Conservation (phyloP, 2,329 filamentous ascomycete genomes). For the Venturia aucupariae region DNA sequence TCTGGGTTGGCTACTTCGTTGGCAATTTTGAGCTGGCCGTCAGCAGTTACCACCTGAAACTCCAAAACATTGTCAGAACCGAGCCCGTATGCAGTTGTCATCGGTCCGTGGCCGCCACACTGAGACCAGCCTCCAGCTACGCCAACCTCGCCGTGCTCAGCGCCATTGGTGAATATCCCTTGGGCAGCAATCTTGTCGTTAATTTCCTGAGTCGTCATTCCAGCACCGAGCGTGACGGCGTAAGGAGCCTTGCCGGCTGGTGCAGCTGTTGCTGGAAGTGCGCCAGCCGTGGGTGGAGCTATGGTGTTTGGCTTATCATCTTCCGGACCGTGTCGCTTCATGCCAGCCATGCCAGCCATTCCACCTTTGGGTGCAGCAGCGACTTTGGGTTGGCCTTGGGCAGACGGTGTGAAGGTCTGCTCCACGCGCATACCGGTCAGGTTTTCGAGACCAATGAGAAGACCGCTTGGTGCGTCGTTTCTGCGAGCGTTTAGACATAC, state of each 20-base stretch:
- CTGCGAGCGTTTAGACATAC: not conserved
- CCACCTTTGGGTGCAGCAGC: not conserved
- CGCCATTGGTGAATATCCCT: constrained; percentile 13
- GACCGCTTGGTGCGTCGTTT: constrained; percentile 15
- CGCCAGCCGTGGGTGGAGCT: not conserved
- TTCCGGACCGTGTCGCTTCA: not conserved
- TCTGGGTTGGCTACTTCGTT: constrained; percentile 27
- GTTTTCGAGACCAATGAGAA: not conserved
- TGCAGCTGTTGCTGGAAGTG: not conserved
- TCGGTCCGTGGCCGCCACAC: constrained; percentile 35
- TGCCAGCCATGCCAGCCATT: not conserved
- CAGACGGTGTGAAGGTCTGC: constrained; percentile 7
- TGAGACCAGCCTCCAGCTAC: constrained; percentile 34
- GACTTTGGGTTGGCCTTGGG: not conserved
- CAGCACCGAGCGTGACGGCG: constrained; percentile 14
- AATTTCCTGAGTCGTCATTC: constrained; percentile 13
- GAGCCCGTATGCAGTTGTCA: constrained; percentile 30
- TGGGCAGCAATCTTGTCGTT: constrained; percentile 9
- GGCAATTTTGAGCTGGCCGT: constrained; percentile 26
- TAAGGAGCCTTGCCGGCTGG: not conserved
- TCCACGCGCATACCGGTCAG: constrained; percentile 10
- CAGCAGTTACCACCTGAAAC: constrained; percentile 30
- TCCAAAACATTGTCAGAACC: constrained; percentile 28
- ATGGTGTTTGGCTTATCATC: not conserved
- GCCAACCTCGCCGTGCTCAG: constrained; percentile 21